Base-by-base conservation (phyloP, 2,329 filamentous ascomycete genomes). In the Monilinia fructigena region DNA sequence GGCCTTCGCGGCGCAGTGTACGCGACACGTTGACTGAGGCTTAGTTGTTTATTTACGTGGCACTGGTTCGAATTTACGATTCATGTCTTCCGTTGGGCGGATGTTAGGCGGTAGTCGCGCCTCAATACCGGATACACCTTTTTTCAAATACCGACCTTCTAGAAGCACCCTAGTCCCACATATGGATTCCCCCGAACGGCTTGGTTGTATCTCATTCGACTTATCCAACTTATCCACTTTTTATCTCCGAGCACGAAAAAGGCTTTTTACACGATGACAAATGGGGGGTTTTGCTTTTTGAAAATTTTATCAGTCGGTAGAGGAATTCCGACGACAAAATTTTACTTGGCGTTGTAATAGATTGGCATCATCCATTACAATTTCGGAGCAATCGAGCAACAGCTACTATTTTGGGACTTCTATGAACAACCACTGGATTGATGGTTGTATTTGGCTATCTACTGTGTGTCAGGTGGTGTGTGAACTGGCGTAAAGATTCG, bases 201-300 rank as follows among this genome's bases (percentile, higher is more conserved):
- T 20, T 20, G 45, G 45, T 28, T 18, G 40, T 26, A 26, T 64
- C n/a, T n/a, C 53, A 42, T 40, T 58, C 45, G n/a, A 28, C 26
- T 54, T 26, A 38, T 56, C 16, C 53, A 50, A 50, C 2, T 40
- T 38, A 65, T 48, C 62, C 62, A 65, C 62, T 48, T 48, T 42
- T 58, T 62, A 58, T 16, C 42, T 53, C 50, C 42, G 53, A 48
- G 53, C 62, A 52, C 42, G n/a, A 56, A 50, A 40, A 40, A 55
- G 28, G 26, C 31, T 65, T 38, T 58, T 59, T 48, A 16, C 26
- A 65, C 62, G 23, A 65, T 65, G 62, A 65, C 62, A 65, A 42
- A 65, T 48, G 28, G 56, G 45, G 58, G 50, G 20, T 60, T 23
- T 50, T 23, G 45, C 42, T 48, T 48, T 35, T 35, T 31, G 26